Base-by-base conservation (phyloP, 1,284 basidiomycete species). In the Clitocybe nebularis region DNA sequence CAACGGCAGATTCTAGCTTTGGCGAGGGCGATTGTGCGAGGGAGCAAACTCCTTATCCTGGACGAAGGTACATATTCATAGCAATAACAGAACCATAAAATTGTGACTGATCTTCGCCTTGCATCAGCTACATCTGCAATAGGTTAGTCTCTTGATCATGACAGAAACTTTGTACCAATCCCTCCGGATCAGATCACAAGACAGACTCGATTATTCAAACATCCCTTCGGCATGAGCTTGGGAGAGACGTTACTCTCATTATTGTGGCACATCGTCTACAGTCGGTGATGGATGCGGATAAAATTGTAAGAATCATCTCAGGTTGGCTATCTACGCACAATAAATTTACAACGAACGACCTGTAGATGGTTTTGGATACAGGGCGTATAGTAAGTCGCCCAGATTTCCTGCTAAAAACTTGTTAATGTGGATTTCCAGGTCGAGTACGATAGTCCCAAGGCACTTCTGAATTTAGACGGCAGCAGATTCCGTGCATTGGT, bases 221-320 rank as follows among this genome's bases (percentile, higher is more conserved):
- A 1, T 75, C 78, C 3, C 63, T 82, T 30, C 65, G 78, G 9
- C 68, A 66, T 26, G 71, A 75, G 49, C 68, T 83, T n/a, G 64
- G 60, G 3, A 58, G 64, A 3, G 77, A 76, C 43, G 74, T 75
- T 6, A 83, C 79, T 0, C 56, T 84, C 2, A 66, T 84, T 32
- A 83, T 78, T 7, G 67, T 85, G 36, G 83, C 83, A 1, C 82
- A 84, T 60, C 75, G 82, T 20, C 60, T 85, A 13, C 80, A 82
- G 53, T 84, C 81, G 0, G 77, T 84, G 50, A 81, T 82, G 68
- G 81, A 84, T 48, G 70, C 76, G 0, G 76, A 79, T 49, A 77
- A 73, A 51, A 65, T 66, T 45, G 62, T 64, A 39, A 37, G 55
- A 53, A n/a, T 11, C 29, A 9, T 40, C 14, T 17, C 13, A 16